Base-by-base conservation (phyloP, 2,329 filamentous ascomycete genomes). In the Aaosphaeria arxii region DNA sequence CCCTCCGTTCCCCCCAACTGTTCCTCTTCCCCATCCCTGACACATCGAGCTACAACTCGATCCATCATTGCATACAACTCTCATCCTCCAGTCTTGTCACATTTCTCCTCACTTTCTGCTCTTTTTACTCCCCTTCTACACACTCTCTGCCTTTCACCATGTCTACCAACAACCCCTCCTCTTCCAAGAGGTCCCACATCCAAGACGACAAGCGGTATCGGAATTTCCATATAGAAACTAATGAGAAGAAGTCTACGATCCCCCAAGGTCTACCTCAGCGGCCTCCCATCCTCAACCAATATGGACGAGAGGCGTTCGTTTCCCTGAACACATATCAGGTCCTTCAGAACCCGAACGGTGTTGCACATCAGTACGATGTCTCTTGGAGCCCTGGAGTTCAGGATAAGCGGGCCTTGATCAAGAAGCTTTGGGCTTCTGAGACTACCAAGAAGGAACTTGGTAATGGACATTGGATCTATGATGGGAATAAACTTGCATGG, bases 401-500 rank as follows among this genome's bases (percentile, higher is more conserved):
- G 48, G 51, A 56, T 33, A 89, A 87, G 69, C 77, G 80, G 4
- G 80, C 80, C 4, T 74, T 94, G 4, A 79, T 90, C 59, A 85
- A 83, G 66, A 91, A 89, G 64, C 80, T 91, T 30, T 96, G 90
- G 89, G 72, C 82, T 1, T 87, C 85, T 1, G 73, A 78, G 1
- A 69, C 73, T 0, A 77, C 91, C 5, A 80, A 87, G 64, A 56
- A 66, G 42, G 55, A 59, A 2, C 33, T 36, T n/a, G 11, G 11
- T n/a, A 29, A 47, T 2, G 69, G 73, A 2, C 74, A 75, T 39
- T 90, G 86, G 81, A 81, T 96, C 47, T 91, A 84, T 59, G 91
- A 97, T 72, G 89, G 89, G 30, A 85, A 86, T 61, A 89, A 87
- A 68, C 78, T 99, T 42, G 91, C 90, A 11, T 99, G 94, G 92